phyloP scores from a whole-genome alignment of 352 stramenopile genomes.

The Thraustochytrium sp. region DNA sequence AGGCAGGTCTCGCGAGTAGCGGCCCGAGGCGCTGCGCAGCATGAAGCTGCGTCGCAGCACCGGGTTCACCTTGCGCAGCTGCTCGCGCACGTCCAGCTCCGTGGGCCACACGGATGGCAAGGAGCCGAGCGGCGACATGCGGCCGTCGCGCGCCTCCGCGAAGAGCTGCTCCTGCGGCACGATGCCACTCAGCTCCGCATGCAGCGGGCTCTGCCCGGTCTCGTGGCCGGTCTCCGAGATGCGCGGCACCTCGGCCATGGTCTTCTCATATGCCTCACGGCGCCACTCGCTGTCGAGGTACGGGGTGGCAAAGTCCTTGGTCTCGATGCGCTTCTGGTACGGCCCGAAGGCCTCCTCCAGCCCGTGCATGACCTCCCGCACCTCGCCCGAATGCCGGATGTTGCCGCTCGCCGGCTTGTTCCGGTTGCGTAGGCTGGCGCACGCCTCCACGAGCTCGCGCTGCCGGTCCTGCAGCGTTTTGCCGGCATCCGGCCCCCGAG shows the following conservation, averaged over 20 bases:
- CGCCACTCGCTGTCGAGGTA: conserved; percentile 62
- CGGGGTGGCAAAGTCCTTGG: conserved; percentile 7
- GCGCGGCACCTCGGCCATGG: conserved; percentile 62
- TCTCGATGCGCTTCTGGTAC: conserved; percentile 56
- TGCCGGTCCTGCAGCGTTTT: conserved; percentile 61
- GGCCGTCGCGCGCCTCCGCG: conserved; percentile 55
- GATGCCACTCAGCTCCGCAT: conserved; percentile 53
- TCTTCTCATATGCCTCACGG: conserved; percentile 56
- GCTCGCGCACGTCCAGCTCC: conserved; percentile 61
- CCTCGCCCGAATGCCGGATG: conserved; percentile 58
- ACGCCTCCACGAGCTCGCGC: conserved; percentile 63
- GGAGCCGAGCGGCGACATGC: conserved; percentile 48
- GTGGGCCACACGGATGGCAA: conserved; percentile 57
- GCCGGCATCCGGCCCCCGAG: conserved; percentile 44
- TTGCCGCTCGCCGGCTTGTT: conserved; percentile 62
- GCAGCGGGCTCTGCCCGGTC: conserved; percentile 56
- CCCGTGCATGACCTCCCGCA: conserved; percentile 61
- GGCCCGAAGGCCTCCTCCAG: conserved; percentile 66
- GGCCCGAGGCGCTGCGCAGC: conserved; percentile 64
- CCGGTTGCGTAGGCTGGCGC: conserved; percentile 66
- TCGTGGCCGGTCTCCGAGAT: conserved; percentile 62
- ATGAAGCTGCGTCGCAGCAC: conserved; percentile 58
- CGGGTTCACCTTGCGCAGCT: conserved; percentile 60
- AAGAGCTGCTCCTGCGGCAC: conserved; percentile 54
- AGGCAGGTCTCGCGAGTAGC: conserved; percentile 64